Conservation (phyloP, 2,329 filamentous ascomycete species). For the Emmonsiellopsis sp. region DNA sequence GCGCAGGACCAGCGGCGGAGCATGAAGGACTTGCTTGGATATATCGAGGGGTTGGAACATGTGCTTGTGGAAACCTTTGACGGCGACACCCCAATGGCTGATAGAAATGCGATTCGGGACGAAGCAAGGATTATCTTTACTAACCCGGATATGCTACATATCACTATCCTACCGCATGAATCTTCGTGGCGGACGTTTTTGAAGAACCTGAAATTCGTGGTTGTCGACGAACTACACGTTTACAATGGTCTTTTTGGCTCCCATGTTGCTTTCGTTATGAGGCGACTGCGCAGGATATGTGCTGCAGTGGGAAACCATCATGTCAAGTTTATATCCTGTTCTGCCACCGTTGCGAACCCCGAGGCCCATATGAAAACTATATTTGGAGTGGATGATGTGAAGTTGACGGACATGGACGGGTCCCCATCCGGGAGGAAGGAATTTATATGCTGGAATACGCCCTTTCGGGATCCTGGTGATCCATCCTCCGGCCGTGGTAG, state of each 20-base stretch:
- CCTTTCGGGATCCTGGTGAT: slow-evolving; percentile 80
- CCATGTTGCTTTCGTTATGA: slow-evolving; percentile 91
- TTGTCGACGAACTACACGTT: slow-evolving; percentile 85
- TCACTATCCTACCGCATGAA: slow-evolving; percentile 88
- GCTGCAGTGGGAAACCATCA: slow-evolving; percentile 77
- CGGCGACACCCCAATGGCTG: slow-evolving; percentile 78
- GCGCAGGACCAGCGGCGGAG: slow-evolving; percentile 90
- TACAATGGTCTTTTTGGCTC: slow-evolving; percentile 94
- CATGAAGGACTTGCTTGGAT: slow-evolving; percentile 72
- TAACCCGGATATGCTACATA: slow-evolving; percentile 95
- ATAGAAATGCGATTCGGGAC: slow-evolving; percentile 71
- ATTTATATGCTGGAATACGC: slow-evolving; percentile 96
- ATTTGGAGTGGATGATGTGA: slow-evolving; percentile 78
- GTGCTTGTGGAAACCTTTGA: slow-evolving; percentile 87
- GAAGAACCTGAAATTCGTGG: slow-evolving; percentile 82
- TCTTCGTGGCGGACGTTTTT: slow-evolving; percentile 79
- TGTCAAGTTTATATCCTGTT: slow-evolving; percentile 90
- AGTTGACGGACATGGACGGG: slow-evolving; percentile 79
- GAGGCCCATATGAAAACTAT: slow-evolving; percentile 84
- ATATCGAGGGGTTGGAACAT: slow-evolving; percentile 67
- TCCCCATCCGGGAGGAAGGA: slow-evolving; percentile 89
- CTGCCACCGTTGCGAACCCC: slow-evolving; percentile 90
- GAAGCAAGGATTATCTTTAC: slow-evolving; percentile 91
- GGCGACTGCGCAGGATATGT: slow-evolving; percentile 75
- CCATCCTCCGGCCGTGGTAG: slow-evolving; percentile 78